Conservation (phyloP, 2,329 filamentous ascomycete genomes). For the Remersonia thermophila region DNA sequence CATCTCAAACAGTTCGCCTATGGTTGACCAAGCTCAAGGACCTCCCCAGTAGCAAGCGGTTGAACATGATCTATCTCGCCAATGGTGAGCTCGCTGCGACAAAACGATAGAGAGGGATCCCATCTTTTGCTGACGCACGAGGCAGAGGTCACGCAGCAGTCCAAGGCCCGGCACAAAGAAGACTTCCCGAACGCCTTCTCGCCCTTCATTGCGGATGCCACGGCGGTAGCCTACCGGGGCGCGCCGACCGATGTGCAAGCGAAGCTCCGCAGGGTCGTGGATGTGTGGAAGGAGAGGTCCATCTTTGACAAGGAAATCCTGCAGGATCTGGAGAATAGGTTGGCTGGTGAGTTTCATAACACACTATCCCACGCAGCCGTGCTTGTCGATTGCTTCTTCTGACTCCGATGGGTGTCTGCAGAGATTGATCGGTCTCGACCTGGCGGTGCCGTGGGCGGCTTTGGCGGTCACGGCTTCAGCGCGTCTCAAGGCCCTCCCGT, state of each 20-base stretch:
- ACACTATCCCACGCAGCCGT: background rate
- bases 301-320: conserved; percentile 79
- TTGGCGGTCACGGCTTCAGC: conserved; percentile 57
- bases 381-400: too few species aligned
- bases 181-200: conserved; percentile 90
- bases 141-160: conserved; percentile 88
- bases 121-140: conserved; percentile 13
- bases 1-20: conserved; percentile 78
- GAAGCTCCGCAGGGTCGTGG: conserved; percentile 78
- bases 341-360: conserved; percentile 51
- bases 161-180: conserved; percentile 79
- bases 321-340: conserved; percentile 62
- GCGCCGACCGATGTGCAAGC: conserved; percentile 74
- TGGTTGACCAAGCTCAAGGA: conserved; percentile 89
- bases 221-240: conserved; percentile 79
- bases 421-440: conserved; percentile 52
- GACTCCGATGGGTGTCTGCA: conserved; percentile 19
- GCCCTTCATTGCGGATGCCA: conserved; percentile 84
- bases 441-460: conserved; percentile 36
- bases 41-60: conserved; percentile 68
- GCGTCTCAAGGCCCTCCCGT: conserved; percentile 41
- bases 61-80: conserved; percentile 87
- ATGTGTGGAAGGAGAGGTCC: conserved; percentile 79
- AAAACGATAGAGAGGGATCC: too few species aligned
- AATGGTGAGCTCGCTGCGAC: too few species aligned